Evolutionary conservation across 2,329 filamentous ascomycete species (phyloP), one percentile per base, ranked within the genome.

Genomic region (Fusarium heterosporum): DNA sequence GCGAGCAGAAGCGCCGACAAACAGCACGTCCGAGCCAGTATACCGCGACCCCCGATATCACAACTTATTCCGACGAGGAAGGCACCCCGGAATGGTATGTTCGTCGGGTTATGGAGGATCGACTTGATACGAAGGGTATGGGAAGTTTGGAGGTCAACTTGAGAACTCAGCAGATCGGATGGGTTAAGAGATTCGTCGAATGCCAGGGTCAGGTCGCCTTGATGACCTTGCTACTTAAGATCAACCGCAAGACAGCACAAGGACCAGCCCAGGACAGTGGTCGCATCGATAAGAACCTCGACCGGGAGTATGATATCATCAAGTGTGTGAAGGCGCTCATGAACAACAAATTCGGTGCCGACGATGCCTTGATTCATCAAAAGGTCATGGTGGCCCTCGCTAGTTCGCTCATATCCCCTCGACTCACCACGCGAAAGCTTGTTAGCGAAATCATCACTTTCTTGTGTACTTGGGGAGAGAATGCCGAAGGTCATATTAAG

Each of bases 331-430:
- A 98, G 82, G 93, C 94, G 30, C 81, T 98, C 58, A 97, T 98
- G 91, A 99, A 99, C 87, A 99, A 97, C 86, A 97, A 97, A 78
- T 98, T 97, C 77, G 96, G 96, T 64, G 96, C 96, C 64, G 96
- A 99, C 76, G 94, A 99, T 84, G 96, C 96, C 17, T 84, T 99
- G 57, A 84, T 88, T 62, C 94, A 98, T 76, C 92, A 96, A 75
- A 93, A 95, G 75, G 92, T 98, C 66, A 90, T 97, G 66, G 89
- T 96, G 56, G 92, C 96, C 2, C 84, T 99, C 42, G 92, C 91
- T 48, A 93, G 89, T 22, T 97, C 93, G 34, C 84, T 99, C 57
- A 92, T 94, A 52, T 97, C 94, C 11, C 91, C 94, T 10, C 89
- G 96, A 50, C 84, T 99, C 58, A 96, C 93, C 47, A 98, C 96